These are phyloP conservation scores for Fusarium sp. DNA, from an alignment of 2,329 filamentous ascomycete genomes.

Conservation along the genomic window DNA sequence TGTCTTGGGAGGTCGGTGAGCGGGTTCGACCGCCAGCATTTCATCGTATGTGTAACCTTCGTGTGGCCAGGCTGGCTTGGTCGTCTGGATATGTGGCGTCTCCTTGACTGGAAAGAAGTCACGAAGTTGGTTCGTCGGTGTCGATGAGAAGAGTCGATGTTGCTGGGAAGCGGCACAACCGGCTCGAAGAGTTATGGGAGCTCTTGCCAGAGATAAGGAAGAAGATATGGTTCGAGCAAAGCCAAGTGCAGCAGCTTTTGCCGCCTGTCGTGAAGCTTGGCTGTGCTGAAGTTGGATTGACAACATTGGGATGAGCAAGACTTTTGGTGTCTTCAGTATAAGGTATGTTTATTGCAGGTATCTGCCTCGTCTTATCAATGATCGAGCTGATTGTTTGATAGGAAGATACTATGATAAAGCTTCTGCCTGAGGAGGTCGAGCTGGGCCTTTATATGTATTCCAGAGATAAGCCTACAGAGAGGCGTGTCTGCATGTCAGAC, in stretches of 20 bases:
- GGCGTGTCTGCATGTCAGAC: conserved; percentile 11
- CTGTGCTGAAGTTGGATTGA: conserved; percentile 43
- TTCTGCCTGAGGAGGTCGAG: conserved; percentile 28
- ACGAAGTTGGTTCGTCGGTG: conserved; percentile 58
- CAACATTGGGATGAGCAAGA: conserved; percentile 42
- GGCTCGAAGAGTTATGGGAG: conserved; percentile 23
- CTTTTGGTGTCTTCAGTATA: conserved; percentile 16
- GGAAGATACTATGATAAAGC: conserved; percentile 8
- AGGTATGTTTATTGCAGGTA: conserved; percentile 3
- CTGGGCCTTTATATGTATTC: conserved; percentile 33
- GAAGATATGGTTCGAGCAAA: conserved; percentile 33
- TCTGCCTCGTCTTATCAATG: conserved; percentile 9
- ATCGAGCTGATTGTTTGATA: conserved; percentile 12
- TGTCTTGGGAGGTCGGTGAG: conserved; percentile 79
- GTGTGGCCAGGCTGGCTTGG: conserved; percentile 76
- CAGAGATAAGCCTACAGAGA: conserved; percentile 19
- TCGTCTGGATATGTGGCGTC: conserved; percentile 70
- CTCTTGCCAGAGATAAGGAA: conserved; percentile 24
- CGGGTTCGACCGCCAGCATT: conserved; percentile 79
- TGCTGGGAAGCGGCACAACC: conserved; percentile 31
- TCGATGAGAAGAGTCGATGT: conserved; percentile 61
- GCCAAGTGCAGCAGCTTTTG: conserved; percentile 39
- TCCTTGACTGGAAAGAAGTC: conserved; percentile 73
- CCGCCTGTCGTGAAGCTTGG: conserved; percentile 43
- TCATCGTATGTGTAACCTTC: conserved; percentile 81